Evolutionary conservation across 176 grass and related monocot genomes (phyloP).

Genomic region (Saccharum spontaneum): DNA sequence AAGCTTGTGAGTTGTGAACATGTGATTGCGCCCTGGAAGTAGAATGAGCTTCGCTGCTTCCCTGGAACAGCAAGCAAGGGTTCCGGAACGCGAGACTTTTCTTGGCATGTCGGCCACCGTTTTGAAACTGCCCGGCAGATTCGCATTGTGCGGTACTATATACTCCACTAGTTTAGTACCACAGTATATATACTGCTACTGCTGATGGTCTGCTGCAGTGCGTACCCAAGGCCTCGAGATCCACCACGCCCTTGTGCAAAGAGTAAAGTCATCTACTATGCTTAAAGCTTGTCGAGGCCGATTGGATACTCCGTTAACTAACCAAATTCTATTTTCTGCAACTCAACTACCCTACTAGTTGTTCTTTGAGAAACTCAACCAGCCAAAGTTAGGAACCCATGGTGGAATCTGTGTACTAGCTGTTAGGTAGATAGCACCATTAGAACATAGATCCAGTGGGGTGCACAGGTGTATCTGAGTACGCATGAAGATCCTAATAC

Average conservation of each 20-base stretch:
- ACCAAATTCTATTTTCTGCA: no score
- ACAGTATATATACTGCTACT: background rate
- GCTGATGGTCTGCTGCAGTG: background rate
- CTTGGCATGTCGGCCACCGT: conserved; percentile 15
- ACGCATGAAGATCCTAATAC: no score
- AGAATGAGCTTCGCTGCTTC: conserved; percentile 1
- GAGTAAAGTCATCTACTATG: background rate
- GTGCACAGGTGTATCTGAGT: no score
- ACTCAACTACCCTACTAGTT: background rate
- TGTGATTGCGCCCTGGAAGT: background rate
- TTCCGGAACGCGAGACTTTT: conserved; percentile 7
- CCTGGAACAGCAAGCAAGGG: conserved; percentile 27
- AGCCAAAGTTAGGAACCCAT: background rate
- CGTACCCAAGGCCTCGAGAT: background rate
- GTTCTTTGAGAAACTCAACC: background rate
- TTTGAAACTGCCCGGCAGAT: background rate
- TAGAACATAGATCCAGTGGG: no score
- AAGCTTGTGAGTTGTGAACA: background rate
- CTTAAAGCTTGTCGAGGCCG: background rate
- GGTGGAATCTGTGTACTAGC: background rate
- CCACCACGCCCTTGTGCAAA: background rate
- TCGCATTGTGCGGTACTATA: background rate
- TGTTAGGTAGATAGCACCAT: no score
- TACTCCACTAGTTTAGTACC: background rate
- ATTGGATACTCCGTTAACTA: no score